A percentile compares a stretch with the other conserved stretches of the same genome.
phyloP scores from a whole-genome alignment of 2,329 filamentous ascomycete species.

The Exophiala viscosa region DNA sequence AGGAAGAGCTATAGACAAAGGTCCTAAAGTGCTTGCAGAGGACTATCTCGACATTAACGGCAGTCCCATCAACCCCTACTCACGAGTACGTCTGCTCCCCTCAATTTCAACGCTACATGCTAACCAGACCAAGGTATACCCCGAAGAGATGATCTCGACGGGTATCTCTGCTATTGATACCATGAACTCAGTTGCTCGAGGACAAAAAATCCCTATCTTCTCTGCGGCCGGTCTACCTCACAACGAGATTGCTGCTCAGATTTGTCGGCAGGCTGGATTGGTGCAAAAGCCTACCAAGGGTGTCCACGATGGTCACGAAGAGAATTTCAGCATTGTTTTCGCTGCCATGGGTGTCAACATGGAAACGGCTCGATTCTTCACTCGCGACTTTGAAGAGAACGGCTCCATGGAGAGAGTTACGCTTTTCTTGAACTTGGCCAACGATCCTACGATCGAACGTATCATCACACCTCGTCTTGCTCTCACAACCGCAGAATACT shows the following conservation, averaged over 20 bases:
- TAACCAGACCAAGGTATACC: slow-evolving; percentile 69
- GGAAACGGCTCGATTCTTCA: slow-evolving; percentile 98
- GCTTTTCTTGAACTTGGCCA: slow-evolving; percentile 97
- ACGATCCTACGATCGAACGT: slow-evolving; percentile 98
- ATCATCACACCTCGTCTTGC: slow-evolving; percentile 99
- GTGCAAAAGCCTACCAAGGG: slow-evolving; percentile 92
- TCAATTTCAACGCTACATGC: neutral
- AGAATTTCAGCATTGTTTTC: slow-evolving; percentile 99
- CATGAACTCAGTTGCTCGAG: slow-evolving; percentile 96
- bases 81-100: slow-evolving; percentile 61
- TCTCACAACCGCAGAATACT: slow-evolving; percentile 97
- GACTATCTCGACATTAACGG: slow-evolving; percentile 99
- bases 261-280: slow-evolving; percentile 92
- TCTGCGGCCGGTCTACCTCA: slow-evolving; percentile 96
- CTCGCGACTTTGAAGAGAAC: slow-evolving; percentile 97
- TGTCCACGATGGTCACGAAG: slow-evolving; percentile 92
- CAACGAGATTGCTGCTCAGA: slow-evolving; percentile 98
- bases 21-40: slow-evolving; percentile 94
- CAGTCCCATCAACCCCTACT: slow-evolving; percentile 97
- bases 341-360: slow-evolving; percentile 99
- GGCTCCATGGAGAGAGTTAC: slow-evolving; percentile 96
- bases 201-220: slow-evolving; percentile 99
- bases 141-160: slow-evolving; percentile 99
- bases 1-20: slow-evolving; percentile 96
- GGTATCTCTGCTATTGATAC: slow-evolving; percentile 99